Percentiles rank a stretch among this genome's conserved stretches.
Conservation (phyloP, 768 basidiomycete species). For the Leccinum barrowsii region DNA sequence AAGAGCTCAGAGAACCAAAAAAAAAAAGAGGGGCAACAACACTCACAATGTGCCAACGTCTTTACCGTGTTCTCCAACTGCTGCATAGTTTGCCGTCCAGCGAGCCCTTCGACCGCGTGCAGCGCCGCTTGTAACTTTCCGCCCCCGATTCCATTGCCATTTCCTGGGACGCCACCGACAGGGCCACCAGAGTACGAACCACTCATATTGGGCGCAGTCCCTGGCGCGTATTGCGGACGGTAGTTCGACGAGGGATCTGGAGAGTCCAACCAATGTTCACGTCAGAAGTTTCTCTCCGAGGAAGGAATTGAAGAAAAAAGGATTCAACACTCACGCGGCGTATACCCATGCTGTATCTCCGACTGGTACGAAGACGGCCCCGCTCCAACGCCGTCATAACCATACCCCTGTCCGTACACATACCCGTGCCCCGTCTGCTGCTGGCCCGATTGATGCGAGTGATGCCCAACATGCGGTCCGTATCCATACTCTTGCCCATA, state of each 20-base stretch:
- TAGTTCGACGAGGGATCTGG: slow-evolving; percentile 3
- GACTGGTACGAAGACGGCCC: not conserved
- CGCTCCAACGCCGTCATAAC: not conserved
- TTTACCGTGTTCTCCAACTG: slow-evolving; percentile 49
- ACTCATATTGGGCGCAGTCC: not conserved
- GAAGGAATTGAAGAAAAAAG: not conserved
- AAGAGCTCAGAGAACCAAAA: not conserved
- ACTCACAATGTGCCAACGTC: slow-evolving; percentile 52
- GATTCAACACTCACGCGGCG: slow-evolving; percentile 34
- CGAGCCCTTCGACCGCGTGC: slow-evolving; percentile 53
- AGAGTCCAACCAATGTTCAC: not conserved
- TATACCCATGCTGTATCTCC: slow-evolving; percentile 9
- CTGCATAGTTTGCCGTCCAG: slow-evolving; percentile 46
- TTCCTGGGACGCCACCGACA: not conserved
- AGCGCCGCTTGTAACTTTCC: slow-evolving; percentile 33
- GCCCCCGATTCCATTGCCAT: slow-evolving; percentile 1
- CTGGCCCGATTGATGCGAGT: not conserved
- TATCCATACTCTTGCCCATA: not conserved
- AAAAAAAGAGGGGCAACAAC: slow-evolving; percentile 2
- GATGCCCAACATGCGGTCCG: not conserved
- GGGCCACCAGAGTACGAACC: not conserved
- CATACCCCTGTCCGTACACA: not conserved
- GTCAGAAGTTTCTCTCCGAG: not conserved
- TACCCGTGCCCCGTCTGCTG: not conserved
- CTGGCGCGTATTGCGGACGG: not conserved